Conservation (phyloP, 139 green algal genomes). For the Picochlorum sp. region DNA sequence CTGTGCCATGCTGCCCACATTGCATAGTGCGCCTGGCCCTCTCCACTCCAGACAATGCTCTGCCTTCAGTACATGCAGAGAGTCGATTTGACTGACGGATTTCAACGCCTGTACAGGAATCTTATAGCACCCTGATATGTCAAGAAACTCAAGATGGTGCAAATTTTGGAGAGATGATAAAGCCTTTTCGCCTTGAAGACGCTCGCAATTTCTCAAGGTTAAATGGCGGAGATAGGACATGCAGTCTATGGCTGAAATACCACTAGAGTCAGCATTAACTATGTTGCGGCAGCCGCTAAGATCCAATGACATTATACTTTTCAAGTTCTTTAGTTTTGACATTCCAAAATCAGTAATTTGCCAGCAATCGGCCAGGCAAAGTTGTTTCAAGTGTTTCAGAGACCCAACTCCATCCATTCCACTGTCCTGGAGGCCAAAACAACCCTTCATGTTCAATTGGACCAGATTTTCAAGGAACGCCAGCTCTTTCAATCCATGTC, state of each 20-base stretch:
- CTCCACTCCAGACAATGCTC: slow-evolving; percentile 27
- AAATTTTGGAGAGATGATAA: background rate
- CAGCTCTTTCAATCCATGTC: slow-evolving; percentile 6
- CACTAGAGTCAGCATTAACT: background rate
- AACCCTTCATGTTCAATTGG: slow-evolving; percentile 40
- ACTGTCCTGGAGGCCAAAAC: slow-evolving; percentile 23
- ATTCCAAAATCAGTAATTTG: slow-evolving; percentile 30
- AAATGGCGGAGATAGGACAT: slow-evolving; percentile 14
- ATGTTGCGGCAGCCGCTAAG: slow-evolving; percentile 36
- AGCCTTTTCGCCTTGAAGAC: slow-evolving; percentile 14
- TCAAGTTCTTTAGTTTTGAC: slow-evolving; percentile 11
- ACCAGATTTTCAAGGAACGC: background rate
- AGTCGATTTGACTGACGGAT: slow-evolving; percentile 3
- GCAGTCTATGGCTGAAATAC: slow-evolving; percentile 9
- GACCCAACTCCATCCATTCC: slow-evolving; percentile 14
- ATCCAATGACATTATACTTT: slow-evolving; percentile 16
- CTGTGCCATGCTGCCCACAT: background rate
- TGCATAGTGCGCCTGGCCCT: background rate
- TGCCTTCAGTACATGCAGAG: slow-evolving; percentile 10
- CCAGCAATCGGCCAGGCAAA: slow-evolving; percentile 40
- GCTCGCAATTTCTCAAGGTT: slow-evolving; percentile 32
- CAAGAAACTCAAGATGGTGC: slow-evolving; percentile 9
- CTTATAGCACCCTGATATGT: slow-evolving; percentile 30
- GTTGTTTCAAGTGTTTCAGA: slow-evolving; percentile 15
- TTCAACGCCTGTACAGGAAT: slow-evolving; percentile 13